Percentiles rank a stretch among this genome's conserved stretches.
Conservation (phyloP, 805 yeast species). For the Teunomyces tritomae region DNA sequence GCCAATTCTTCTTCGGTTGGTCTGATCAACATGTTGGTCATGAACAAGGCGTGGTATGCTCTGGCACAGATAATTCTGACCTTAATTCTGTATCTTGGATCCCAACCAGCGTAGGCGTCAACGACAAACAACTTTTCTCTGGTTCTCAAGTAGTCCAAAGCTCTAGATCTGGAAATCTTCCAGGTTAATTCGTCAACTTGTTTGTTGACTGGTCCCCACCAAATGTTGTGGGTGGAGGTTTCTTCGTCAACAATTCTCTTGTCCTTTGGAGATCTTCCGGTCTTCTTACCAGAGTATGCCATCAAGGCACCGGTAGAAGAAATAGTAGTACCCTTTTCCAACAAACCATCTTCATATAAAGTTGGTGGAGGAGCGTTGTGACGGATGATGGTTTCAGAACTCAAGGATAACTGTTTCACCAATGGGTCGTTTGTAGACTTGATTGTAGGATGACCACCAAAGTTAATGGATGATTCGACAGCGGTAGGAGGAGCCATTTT, state of each 20-base stretch:
- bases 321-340: conserved; percentile 87
- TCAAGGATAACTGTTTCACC: conserved; percentile 44
- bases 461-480: conserved; percentile 43
- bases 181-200: conserved; percentile 92
- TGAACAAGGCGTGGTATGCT: conserved; percentile 96
- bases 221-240: conserved; percentile 75
- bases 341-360: conserved; percentile 89
- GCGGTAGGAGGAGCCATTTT: conserved; percentile 46
- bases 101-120: conserved; percentile 99
- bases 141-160: conserved; percentile 93
- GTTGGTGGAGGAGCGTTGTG: conserved; percentile 94
- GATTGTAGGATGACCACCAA: conserved; percentile 39
- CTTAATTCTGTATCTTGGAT: conserved; percentile 93
- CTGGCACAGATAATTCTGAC: conserved; percentile 96
- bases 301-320: conserved; percentile 91
- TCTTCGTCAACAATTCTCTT: conserved; percentile 96
- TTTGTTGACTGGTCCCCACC: conserved; percentile 99
- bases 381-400: conserved; percentile 64
- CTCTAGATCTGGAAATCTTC: conserved; percentile 94
- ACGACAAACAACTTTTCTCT: conserved; percentile 91
- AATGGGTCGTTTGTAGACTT: conserved; percentile 40
- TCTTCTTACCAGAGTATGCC: conserved; percentile 93
- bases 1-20: conserved; percentile 88
- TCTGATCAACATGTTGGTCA: conserved; percentile 96
- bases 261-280: conserved; percentile 98